These are phyloP conservation scores for Apostasia ramifera DNA, from an alignment of 106 monocot genomes.

Conservation along the genomic window DNA sequence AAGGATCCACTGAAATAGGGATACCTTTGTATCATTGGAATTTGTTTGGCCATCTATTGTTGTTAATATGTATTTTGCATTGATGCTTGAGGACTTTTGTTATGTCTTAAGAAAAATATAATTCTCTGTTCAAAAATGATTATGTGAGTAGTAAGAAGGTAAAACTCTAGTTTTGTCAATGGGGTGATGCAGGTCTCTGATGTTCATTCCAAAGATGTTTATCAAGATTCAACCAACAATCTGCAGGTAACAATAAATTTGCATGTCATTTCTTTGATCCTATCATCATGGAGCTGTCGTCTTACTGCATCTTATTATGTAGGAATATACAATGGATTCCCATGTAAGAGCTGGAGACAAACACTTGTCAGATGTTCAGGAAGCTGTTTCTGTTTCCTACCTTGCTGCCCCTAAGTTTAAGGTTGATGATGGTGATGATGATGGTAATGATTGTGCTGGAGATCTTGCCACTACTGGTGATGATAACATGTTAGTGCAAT, in stretches of 20 bases:
- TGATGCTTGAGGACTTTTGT: too few relatives aligned
- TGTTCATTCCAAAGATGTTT: conserved; percentile 8
- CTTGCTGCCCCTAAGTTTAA: conserved; percentile 11
- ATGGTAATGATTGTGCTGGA: not conserved
- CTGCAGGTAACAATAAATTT: conserved; percentile 5
- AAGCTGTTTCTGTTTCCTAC: conserved; percentile 1
- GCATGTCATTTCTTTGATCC: not conserved
- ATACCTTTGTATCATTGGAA: too few relatives aligned
- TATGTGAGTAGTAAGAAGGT: not conserved
- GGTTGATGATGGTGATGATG: conserved; percentile 2
- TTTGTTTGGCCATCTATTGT: too few relatives aligned
- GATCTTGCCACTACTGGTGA: not conserved
- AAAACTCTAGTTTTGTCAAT: not conserved
- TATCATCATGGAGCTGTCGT: not conserved
- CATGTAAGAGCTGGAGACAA: conserved; percentile 13
- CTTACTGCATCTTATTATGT: not conserved
- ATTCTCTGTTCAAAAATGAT: not conserved
- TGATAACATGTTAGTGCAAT: conserved; percentile 1
- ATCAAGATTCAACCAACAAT: not conserved
- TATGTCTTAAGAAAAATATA: not conserved
- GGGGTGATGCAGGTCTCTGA: conserved; percentile 14
- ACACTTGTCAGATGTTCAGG: conserved; percentile 7
- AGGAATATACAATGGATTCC: conserved; percentile 19
- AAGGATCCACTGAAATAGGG: too few relatives aligned
- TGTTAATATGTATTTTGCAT: too few relatives aligned